phyloP scores from a whole-genome alignment of 192 early-diverging fungal species.

The Mortierella hygrophila region DNA sequence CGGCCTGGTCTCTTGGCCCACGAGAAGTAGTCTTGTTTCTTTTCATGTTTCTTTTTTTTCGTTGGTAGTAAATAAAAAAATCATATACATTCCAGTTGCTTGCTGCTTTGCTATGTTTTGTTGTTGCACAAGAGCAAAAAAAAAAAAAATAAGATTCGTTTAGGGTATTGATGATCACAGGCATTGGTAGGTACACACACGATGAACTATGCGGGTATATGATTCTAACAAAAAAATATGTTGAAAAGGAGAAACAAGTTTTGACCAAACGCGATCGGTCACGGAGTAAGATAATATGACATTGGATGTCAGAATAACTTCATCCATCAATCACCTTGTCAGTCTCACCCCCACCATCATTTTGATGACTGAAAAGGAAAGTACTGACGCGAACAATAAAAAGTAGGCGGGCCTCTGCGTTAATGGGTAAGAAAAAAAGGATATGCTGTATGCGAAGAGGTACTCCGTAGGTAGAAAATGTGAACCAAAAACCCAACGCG shows the following conservation, averaged over 20 bases:
- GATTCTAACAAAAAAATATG: too few relatives aligned
- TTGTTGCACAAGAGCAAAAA: not conserved
- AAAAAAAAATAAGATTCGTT: not conserved
- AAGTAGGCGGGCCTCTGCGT: too few relatives aligned
- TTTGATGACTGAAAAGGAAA: not conserved
- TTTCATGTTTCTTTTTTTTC: not conserved
- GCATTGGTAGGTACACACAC: not conserved
- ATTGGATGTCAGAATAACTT: too few relatives aligned
- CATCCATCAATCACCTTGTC: not conserved
- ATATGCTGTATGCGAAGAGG: not conserved
- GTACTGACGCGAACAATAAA: not conserved
- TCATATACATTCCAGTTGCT: too few relatives aligned
- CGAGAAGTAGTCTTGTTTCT: conserved; percentile 12
- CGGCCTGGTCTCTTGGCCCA: conserved; percentile 31
- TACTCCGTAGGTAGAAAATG: not conserved
- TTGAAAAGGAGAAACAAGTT: too few relatives aligned
- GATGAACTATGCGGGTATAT: too few relatives aligned
- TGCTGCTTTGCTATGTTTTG: not conserved
- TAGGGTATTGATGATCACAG: too few relatives aligned
- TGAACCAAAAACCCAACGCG: too few relatives aligned
- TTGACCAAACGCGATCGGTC: too few relatives aligned
- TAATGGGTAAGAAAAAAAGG: not conserved
- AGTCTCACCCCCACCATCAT: not conserved
- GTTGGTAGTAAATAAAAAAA: not conserved
- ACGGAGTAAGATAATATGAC: too few relatives aligned